phyloP scores from a whole-genome alignment of 805 yeast genomes.

The Myxozyma neotropica region DNA sequence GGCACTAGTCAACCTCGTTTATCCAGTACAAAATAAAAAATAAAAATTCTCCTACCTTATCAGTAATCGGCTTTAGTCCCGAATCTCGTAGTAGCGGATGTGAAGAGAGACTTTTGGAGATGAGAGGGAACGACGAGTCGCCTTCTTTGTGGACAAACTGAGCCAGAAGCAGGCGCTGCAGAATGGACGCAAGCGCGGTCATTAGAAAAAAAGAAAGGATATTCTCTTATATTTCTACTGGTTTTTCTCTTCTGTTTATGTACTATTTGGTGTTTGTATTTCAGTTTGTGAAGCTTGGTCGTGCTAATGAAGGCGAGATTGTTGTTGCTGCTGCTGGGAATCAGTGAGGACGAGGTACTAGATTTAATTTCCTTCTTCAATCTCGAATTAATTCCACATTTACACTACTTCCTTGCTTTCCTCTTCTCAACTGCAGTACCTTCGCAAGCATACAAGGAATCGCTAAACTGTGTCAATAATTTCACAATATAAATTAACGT shows the following conservation, averaged over 20 bases:
- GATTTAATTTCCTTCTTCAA: not conserved
- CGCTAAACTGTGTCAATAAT: too few species aligned
- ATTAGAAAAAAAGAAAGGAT: too few species aligned
- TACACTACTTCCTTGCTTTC: not conserved
- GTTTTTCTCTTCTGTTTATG: not conserved
- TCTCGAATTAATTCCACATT: not conserved
- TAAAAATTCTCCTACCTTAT: slow-evolving; percentile 12
- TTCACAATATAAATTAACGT: too few species aligned
- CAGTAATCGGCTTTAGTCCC: slow-evolving; percentile 22
- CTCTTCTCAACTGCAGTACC: not conserved
- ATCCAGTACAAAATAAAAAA: not conserved
- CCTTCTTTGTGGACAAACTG: slow-evolving; percentile 37
- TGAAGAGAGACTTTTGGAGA: slow-evolving; percentile 28
- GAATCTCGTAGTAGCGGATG: slow-evolving; percentile 34
- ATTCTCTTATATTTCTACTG: not conserved
- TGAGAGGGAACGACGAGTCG: slow-evolving; percentile 32
- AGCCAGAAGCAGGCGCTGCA: slow-evolving; percentile 35
- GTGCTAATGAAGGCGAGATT: too few species aligned
- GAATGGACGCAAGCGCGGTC: slow-evolving; percentile 19
- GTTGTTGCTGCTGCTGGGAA: not conserved
- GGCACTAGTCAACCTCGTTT: not conserved
- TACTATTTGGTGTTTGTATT: not conserved
- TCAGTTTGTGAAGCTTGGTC: not conserved
- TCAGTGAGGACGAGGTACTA: not conserved
- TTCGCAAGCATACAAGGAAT: too few species aligned